A percentile compares a stretch with the other conserved stretches of the same genome.
Evolutionary conservation across 768 basidiomycete species (phyloP).

Genomic region (Ramaria sp.): DNA sequence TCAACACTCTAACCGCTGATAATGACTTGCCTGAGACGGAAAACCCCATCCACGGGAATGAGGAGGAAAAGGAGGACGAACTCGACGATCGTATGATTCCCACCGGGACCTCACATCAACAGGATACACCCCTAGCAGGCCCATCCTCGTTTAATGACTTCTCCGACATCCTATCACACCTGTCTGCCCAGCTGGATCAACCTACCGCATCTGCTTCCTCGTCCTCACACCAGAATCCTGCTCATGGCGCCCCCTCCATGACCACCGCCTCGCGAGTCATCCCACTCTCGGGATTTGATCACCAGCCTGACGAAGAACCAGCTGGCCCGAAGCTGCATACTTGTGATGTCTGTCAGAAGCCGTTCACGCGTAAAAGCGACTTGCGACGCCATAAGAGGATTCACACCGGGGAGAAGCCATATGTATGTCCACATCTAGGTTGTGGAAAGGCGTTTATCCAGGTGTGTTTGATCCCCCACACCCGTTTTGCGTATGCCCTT

Average conservation of each 20-base stretch:
- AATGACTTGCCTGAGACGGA: slow-evolving; percentile 13
- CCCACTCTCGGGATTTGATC: slow-evolving; percentile 3
- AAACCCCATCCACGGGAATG: slow-evolving; percentile 20
- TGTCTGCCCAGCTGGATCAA: slow-evolving; percentile 58
- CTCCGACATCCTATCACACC: slow-evolving; percentile 65
- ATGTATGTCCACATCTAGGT: slow-evolving; percentile 55
- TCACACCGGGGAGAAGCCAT: slow-evolving; percentile 85
- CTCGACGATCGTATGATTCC: slow-evolving; percentile 26
- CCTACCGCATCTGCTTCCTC: slow-evolving; percentile 38
- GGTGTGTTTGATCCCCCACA: slow-evolving; percentile 35
- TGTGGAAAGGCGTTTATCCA: slow-evolving; percentile 92
- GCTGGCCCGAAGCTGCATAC: slow-evolving; percentile 40
- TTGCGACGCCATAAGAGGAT: slow-evolving; percentile 79
- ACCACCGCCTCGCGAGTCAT: slow-evolving; percentile 4
- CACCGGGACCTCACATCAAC: slow-evolving; percentile 36
- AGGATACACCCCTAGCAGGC: slow-evolving; percentile 24
- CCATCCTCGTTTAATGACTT: slow-evolving; percentile 45
- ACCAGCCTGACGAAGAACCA: slow-evolving; percentile 31
- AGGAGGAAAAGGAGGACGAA: slow-evolving; percentile 26
- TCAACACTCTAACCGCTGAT: slow-evolving; percentile 64
- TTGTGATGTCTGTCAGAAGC: slow-evolving; percentile 70
- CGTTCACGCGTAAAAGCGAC: slow-evolving; percentile 77
- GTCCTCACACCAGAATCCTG: slow-evolving; percentile 36
- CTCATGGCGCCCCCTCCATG: slow-evolving; percentile 12
- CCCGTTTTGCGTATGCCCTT: neutral